Conservation (phyloP, 2,329 filamentous ascomycete species). For the Aspergillus fumigatus region DNA sequence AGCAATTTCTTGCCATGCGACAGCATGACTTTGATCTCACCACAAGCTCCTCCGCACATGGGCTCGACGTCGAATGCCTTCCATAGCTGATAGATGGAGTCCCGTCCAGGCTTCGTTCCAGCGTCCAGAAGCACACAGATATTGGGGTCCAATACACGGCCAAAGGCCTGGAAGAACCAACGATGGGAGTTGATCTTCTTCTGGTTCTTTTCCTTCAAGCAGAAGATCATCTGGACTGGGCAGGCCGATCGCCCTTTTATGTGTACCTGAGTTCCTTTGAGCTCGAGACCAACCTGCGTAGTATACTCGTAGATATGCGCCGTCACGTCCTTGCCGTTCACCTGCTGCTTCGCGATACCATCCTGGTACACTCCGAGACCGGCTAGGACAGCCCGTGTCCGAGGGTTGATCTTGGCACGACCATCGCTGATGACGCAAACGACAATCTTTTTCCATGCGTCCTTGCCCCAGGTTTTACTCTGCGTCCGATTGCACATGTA, state of each 20-base stretch:
- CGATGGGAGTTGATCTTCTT: constrained; percentile 99
- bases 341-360: constrained; percentile 95
- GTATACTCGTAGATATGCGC: constrained; percentile 88
- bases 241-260: constrained; percentile 77
- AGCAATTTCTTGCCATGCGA: constrained; percentile 78
- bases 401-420: constrained; percentile 90
- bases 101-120: constrained; percentile 87
- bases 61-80: constrained; percentile 97
- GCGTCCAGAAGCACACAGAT: constrained; percentile 96
- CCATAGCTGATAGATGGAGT: constrained; percentile 97
- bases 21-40: constrained; percentile 98
- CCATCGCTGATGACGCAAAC: constrained; percentile 97
- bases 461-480: constrained; percentile 97
- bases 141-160: constrained; percentile 85
- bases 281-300: constrained; percentile 63
- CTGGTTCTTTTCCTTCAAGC: constrained; percentile 98
- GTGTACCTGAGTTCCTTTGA: constrained; percentile 85
- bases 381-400: constrained; percentile 83
- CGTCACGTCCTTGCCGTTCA: constrained; percentile 93
- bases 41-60: constrained; percentile 95
- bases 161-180: constrained; percentile 99
- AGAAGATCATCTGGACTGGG: constrained; percentile 95
- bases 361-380: constrained; percentile 97
- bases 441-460: constrained; percentile 99
- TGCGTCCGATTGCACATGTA: constrained; percentile 92